Percentiles rank a stretch among this genome's conserved stretches.
These are phyloP conservation scores for Pogostemon cablin DNA, from an alignment of 257 asterid genomes.

Conservation along the genomic window DNA sequence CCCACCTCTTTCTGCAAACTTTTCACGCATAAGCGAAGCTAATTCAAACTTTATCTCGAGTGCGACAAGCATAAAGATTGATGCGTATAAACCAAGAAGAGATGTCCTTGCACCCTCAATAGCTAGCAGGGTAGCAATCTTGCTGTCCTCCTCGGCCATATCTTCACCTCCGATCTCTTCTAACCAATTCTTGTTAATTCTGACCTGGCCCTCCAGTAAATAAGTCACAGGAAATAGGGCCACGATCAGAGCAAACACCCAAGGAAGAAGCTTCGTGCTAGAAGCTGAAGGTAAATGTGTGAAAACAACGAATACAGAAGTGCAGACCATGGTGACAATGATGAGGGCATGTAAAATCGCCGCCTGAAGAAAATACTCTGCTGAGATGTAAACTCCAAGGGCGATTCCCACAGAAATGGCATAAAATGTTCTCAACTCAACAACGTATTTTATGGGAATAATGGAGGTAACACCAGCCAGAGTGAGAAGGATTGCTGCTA, in stretches of 20 bases:
- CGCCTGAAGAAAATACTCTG: conserved; percentile 93
- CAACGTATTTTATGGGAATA: conserved; percentile 84
- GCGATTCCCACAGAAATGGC: conserved; percentile 83
- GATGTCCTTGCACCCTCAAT: conserved; percentile 97
- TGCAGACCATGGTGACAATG: conserved; percentile 88
- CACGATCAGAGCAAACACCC: conserved; percentile 95
- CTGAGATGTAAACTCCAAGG: conserved; percentile 89
- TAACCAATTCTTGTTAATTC: conserved; percentile 63
- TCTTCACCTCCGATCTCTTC: conserved; percentile 57
- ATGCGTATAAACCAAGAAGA: conserved; percentile 91
- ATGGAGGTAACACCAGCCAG: conserved; percentile 91
- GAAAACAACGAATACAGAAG: conserved; percentile 87
- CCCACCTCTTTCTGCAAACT: conserved; percentile 66
- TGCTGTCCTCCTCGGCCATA: conserved; percentile 72
- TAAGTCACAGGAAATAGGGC: conserved; percentile 99
- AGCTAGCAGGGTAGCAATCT: conserved; percentile 75
- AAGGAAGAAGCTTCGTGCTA: conserved; percentile 90
- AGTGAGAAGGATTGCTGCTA: conserved; percentile 78
- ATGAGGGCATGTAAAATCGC: conserved; percentile 81
- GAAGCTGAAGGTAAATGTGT: conserved; percentile 96
- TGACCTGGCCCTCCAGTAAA: conserved; percentile 89
- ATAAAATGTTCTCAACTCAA: conserved; percentile 79
- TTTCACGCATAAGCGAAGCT: conserved; percentile 83
- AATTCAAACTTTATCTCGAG: conserved; percentile 97
- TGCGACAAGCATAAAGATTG: conserved; percentile 93